phyloP scores from a whole-genome alignment of 2,329 filamentous ascomycete genomes.

The Fusarium nurragi region DNA sequence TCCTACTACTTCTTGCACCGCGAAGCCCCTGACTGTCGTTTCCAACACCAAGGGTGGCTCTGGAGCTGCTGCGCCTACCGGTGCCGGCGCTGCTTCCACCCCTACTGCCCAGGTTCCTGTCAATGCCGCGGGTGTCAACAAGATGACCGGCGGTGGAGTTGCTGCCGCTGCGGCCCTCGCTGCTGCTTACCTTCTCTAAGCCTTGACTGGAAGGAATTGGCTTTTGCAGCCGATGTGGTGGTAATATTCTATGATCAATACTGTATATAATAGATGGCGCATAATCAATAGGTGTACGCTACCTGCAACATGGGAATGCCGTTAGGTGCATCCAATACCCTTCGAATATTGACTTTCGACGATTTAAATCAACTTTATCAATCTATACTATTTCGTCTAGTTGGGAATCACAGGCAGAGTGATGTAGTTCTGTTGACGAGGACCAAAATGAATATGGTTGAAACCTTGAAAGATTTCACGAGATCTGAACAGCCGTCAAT shows the following conservation, averaged over 20 bases:
- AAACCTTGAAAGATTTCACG: slow-evolving; percentile 51
- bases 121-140: slow-evolving; percentile 17
- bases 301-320: neutral
- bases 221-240: neutral
- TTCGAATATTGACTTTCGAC: neutral
- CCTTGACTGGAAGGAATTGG: neutral
- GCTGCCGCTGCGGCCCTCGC: neutral
- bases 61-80: slow-evolving; percentile 24
- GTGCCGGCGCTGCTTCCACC: slow-evolving; percentile 5
- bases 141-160: slow-evolving; percentile 4
- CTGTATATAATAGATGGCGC: neutral
- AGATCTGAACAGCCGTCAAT: slow-evolving; percentile 20
- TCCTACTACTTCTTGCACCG: slow-evolving; percentile 24
- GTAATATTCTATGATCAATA: slow-evolving; percentile 6
- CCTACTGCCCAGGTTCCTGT: slow-evolving; percentile 15
- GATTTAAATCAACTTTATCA: neutral
- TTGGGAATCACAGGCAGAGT: slow-evolving; percentile 62
- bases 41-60: neutral
- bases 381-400: neutral
- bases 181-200: slow-evolving; percentile 17
- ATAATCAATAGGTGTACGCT: neutral
- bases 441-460: slow-evolving; percentile 65
- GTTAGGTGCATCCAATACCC: neutral
- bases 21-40: slow-evolving; percentile 16
- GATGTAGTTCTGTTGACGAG: slow-evolving; percentile 60